Conservation (phyloP, 1,284 basidiomycete species). For the Taiwanofungus camphoratus region DNA sequence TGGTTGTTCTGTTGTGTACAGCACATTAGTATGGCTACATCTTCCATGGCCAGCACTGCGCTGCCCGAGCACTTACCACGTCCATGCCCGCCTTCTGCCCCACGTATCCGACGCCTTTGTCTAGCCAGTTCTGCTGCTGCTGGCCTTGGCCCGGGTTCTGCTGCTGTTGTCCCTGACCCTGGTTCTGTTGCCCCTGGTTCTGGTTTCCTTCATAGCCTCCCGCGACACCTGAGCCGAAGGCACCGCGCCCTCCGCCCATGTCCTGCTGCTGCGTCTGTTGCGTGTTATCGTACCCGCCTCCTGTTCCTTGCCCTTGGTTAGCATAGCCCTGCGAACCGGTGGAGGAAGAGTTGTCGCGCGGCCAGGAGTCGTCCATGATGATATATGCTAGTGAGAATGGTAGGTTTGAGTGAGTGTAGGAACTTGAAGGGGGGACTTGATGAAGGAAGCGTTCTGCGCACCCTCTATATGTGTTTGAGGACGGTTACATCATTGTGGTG, state of each 20-base stretch:
- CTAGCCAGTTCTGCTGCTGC: slow-evolving; percentile 28
- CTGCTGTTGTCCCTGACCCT: slow-evolving; percentile 8
- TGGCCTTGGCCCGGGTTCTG: slow-evolving; percentile 7
- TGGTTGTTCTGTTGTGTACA: slow-evolving; percentile 18
- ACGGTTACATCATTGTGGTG: slow-evolving; percentile 7
- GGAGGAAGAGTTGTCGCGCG: slow-evolving; percentile 6
- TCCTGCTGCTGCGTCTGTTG: slow-evolving; percentile 11
- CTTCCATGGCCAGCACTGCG: background rate
- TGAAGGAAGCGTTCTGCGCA: background rate
- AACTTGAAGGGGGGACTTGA: background rate
- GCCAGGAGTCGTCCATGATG: slow-evolving; percentile 6
- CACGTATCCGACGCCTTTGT: slow-evolving; percentile 23
- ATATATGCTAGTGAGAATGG: background rate
- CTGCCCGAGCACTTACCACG: slow-evolving; percentile 18
- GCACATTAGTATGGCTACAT: background rate
- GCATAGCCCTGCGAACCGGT: slow-evolving; percentile 12
- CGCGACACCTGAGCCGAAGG: slow-evolving; percentile 10
- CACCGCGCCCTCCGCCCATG: slow-evolving; percentile 18
- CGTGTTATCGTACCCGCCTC: slow-evolving; percentile 16
- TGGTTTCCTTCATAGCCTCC: slow-evolving; percentile 10
- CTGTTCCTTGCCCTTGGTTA: slow-evolving; percentile 12
- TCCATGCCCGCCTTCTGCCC: slow-evolving; percentile 24
- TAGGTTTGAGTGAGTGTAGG: background rate
- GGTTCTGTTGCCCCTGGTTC: slow-evolving; percentile 4
- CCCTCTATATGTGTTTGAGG: background rate